phyloP scores from a whole-genome alignment of 2,329 filamentous ascomycete species.

The Aspergillus sp. region DNA sequence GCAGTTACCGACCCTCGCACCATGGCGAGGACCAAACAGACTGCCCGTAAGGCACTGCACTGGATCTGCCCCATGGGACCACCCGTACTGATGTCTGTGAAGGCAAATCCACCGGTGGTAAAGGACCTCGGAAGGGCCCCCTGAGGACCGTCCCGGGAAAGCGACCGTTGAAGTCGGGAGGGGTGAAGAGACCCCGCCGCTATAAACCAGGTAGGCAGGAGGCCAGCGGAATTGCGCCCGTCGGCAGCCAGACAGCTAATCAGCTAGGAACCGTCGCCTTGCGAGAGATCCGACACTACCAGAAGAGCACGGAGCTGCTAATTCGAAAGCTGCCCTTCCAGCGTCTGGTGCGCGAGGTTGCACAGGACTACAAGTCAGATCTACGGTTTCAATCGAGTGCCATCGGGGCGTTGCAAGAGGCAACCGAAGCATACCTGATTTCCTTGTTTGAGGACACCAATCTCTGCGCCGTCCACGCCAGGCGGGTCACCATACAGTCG shows the following conservation, averaged over 20 bases:
- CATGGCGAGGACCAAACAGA: slow-evolving; percentile 55
- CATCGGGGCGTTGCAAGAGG: slow-evolving; percentile 96
- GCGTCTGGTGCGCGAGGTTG: slow-evolving; percentile 95
- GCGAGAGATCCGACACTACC: slow-evolving; percentile 97
- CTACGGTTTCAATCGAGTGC: slow-evolving; percentile 98
- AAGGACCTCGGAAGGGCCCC: slow-evolving; percentile 68
- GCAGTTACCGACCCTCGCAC: too few species aligned
- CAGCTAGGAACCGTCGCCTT: slow-evolving; percentile 78
- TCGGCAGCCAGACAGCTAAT: slow-evolving; percentile 21
- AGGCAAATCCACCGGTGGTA: slow-evolving; percentile 75
- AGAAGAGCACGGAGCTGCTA: slow-evolving; percentile 93
- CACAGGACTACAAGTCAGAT: slow-evolving; percentile 91
- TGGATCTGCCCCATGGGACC: slow-evolving; percentile 12
- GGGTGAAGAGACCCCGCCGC: slow-evolving; percentile 93
- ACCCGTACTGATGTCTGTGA: slow-evolving; percentile 26
- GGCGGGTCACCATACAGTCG: slow-evolving; percentile 91
- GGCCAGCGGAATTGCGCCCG: neutral
- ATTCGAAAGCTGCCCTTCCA: slow-evolving; percentile 98
- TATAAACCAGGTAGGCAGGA: slow-evolving; percentile 69
- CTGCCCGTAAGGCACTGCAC: slow-evolving; percentile 46
- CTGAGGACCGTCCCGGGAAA: slow-evolving; percentile 99
- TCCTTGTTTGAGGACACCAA: slow-evolving; percentile 99
- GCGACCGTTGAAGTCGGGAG: slow-evolving; percentile 97
- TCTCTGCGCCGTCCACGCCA: slow-evolving; percentile 96
- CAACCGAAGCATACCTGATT: slow-evolving; percentile 97